Evolutionary conservation across 495 filamentous ascomycete genomes (phyloP), one percentile per base, ranked within the genome.

Genomic region (Neurospora sp.): DNA sequence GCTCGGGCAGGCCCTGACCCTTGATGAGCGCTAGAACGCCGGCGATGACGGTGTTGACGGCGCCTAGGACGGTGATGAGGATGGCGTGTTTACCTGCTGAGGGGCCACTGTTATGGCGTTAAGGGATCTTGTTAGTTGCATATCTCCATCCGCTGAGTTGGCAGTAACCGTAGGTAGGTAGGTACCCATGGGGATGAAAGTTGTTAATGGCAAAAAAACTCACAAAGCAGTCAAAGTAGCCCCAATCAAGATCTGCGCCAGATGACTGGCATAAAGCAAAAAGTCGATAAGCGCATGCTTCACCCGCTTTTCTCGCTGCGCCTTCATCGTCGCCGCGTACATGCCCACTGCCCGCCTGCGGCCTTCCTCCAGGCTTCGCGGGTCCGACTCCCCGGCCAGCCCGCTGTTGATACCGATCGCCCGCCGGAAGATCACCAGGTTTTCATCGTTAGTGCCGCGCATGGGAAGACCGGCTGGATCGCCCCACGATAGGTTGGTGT

Each of bases 31-130:
- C 85, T 14, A 87, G 72, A 0, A 86, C 37, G 16, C 85, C 85
- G 8, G 85, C 85, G 9, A 87, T 75, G n/a, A 85, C 79, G 1
- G 85, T 87, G 73, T 86, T 87, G 70, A 83, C 22, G 1, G 84
- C 85, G 8, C 85, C 85, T 5, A 86, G 78, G 20, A 83, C 42
- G 2, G 85, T 87, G 66, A 87, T 83, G 38, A 76, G 69, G 3
- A 77, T 48, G 18, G 79, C 74, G 72, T 85, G 80, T 18, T 80
- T 71, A 0, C 75, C 80, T 3, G 84, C 84, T 14, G 74, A 74
- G 3, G 85, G 81, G 0, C 85, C 85, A 27, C 76, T 78, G 11
- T 31, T 31, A 31, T 31, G 31, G 27, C 11, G 9, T n/a, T 8
- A 2, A 22, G 44, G n/a, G 9, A 6, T 44, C 41, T 44, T 18